Percentiles rank a stretch among this genome's conserved stretches.
Evolutionary conservation across 2,329 filamentous ascomycete genomes (phyloP).

Genomic region (Calonectria ilicicola): DNA sequence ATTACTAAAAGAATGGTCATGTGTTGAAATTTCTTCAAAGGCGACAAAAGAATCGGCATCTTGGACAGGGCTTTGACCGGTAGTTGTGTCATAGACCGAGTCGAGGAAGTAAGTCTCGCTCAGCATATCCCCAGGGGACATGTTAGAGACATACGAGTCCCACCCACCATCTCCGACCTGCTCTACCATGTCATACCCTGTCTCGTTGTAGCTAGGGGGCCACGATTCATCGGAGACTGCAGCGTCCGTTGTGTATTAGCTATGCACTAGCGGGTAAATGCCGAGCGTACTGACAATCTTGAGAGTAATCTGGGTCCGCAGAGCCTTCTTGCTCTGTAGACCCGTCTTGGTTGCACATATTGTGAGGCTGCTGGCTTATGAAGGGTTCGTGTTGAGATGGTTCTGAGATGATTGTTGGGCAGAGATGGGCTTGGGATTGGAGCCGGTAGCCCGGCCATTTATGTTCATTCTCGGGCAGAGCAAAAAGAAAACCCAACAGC

Average conservation of each 20-base stretch:
- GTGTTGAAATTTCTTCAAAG: not conserved
- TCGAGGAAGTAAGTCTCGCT: not conserved
- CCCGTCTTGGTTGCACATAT: constrained; percentile 27
- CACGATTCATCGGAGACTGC: not conserved
- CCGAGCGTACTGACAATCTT: constrained; percentile 26
- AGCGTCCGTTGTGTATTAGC: constrained; percentile 4
- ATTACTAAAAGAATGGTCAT: not conserved
- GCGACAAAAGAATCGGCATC: not conserved
- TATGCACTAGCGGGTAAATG: constrained; percentile 17
- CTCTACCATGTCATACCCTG: not conserved
- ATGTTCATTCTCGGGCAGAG: constrained; percentile 15
- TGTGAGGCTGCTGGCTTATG: constrained; percentile 24
- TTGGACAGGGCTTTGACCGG: not conserved
- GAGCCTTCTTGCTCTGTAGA: constrained; percentile 22
- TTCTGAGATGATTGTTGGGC: constrained; percentile 6
- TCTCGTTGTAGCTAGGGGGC: not conserved
- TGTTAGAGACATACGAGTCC: not conserved
- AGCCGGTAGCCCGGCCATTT: constrained; percentile 20
- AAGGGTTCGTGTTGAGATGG: not conserved
- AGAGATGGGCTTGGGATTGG: not conserved
- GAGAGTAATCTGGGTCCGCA: constrained; percentile 31
- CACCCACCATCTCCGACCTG: not conserved
- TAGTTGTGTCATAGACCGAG: not conserved
- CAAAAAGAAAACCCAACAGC: not conserved
- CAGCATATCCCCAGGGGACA: not conserved